Evolutionary conservation across 2,329 filamentous ascomycete species (phyloP).

Genomic region (Dactylella cylindrospora): DNA sequence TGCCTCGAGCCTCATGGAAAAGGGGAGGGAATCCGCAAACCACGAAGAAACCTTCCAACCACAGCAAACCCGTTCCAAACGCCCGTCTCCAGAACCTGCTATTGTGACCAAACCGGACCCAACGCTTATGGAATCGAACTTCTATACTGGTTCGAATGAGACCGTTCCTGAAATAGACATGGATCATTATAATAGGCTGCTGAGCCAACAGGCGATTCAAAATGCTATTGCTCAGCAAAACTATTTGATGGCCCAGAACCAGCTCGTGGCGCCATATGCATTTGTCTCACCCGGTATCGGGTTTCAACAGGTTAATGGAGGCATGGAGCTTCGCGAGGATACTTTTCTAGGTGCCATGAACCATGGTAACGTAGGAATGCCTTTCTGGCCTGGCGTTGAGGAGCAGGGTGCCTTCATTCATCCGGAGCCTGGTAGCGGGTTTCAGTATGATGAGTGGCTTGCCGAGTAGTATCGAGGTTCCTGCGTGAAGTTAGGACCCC

Average conservation of each 20-base stretch:
- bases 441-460: conserved; percentile 44
- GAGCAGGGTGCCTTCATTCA: conserved; percentile 6
- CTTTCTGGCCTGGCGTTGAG: conserved; percentile 27
- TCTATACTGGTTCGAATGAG: conserved; percentile 20
- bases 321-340: conserved; percentile 10
- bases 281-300: conserved; percentile 24
- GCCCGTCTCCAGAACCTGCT: conserved; percentile 4
- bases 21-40: conserved; percentile 6
- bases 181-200: conserved; percentile 31
- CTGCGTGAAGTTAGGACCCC: too few species aligned
- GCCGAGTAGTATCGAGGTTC: conserved; percentile 26
- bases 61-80: conserved; percentile 1
- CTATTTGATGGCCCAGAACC: conserved; percentile 3
- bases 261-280: conserved; percentile 8
- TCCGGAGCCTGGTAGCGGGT: background rate
- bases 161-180: conserved; percentile 26
- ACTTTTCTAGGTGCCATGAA: conserved; percentile 1
- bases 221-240: conserved; percentile 31
- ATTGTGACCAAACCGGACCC: conserved; percentile 10
- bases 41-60: background rate
- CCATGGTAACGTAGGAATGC: conserved; percentile 14
- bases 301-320: background rate
- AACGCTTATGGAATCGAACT: conserved; percentile 17
- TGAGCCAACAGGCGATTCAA: conserved; percentile 31
- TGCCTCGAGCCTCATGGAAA: background rate